Evolutionary conservation across 2,329 filamentous ascomycete genomes (phyloP), one percentile per base, ranked within the genome.

Genomic region (Plectosphaerella cucumerina): DNA sequence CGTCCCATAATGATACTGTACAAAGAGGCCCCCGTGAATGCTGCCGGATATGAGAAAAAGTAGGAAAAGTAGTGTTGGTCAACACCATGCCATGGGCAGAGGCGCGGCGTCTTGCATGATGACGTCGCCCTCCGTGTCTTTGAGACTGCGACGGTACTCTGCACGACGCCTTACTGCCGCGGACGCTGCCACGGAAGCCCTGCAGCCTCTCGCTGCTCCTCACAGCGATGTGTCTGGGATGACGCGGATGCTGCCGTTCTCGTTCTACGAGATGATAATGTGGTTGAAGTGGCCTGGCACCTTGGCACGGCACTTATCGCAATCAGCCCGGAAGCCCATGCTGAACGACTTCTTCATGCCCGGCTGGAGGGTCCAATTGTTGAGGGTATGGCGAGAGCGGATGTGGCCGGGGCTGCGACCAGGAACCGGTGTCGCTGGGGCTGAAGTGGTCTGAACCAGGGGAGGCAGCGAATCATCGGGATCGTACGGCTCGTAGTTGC

Each of bases 261-360:
- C 46, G 21, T 60, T 56, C 74, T 82, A 84, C 45, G 80, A 82
- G 60, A 84, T 77, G 56, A 90, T 83, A 53, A 91, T 89, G 67
- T 92, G 88, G 62, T 87, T 90, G 63, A 90, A 91, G 64, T 92
- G 88, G 1, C 88, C 88, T 0, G 88, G 87, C 8, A 90, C 85
- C 63, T 85, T 87, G 63, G 81, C 76, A 43, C 78, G 79, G 68
- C 88, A 92, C 67, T 90, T 90, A 54, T 90, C 87, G 64, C 88
- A 92, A 66, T 90, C 87, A 12, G 84, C 78, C 56, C 87, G 76
- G 70, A 86, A 91, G 47, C 88, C 88, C 81, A 91, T 90, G 60
- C 86, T 88, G 65, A 91, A 86, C 54, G 79, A 83, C 64, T 81
- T 82, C 69, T 86, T 87, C 78, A 82, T 83, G 57, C 81, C 80